phyloP scores from a whole-genome alignment of 2,329 filamentous ascomycete species.

The Fusarium transvaalense region DNA sequence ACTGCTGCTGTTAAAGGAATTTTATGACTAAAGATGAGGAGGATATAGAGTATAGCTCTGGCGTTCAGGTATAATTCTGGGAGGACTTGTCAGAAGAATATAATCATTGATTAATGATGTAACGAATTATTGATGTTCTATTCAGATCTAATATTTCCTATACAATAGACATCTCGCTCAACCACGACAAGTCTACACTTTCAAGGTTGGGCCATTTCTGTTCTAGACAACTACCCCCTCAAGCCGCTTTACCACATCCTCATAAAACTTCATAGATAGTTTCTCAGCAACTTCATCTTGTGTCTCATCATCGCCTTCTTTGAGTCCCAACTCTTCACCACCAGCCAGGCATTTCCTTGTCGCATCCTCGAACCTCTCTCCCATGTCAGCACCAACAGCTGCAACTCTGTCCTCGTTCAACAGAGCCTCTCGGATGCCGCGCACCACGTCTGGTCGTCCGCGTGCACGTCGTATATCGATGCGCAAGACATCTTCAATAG shows the following conservation, averaged over 20 bases:
- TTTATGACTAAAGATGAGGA: background rate
- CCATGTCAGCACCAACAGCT: constrained; percentile 55
- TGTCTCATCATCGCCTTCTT: constrained; percentile 57
- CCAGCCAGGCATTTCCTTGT: constrained; percentile 55
- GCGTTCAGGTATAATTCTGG: constrained; percentile 43
- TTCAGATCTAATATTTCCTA: background rate
- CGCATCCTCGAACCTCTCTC: constrained; percentile 56
- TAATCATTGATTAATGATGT: constrained; percentile 14
- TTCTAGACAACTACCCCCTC: constrained; percentile 53
- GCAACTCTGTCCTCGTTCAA: constrained; percentile 49
- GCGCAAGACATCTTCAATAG: constrained; percentile 58
- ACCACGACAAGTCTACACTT: background rate
- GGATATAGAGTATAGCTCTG: constrained; percentile 13
- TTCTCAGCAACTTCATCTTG: constrained; percentile 55
- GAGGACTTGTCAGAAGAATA: constrained; percentile 6
- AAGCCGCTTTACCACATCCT: constrained; percentile 60
- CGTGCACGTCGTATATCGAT: constrained; percentile 54
- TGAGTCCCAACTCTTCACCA: constrained; percentile 54
- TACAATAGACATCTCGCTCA: background rate
- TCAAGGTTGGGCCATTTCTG: background rate
- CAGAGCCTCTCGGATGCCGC: constrained; percentile 53
- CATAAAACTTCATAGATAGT: constrained; percentile 58
- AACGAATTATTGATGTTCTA: constrained; percentile 11
- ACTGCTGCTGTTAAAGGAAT: constrained; percentile 50
- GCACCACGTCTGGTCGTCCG: constrained; percentile 55